phyloP scores from a whole-genome alignment of 768 basidiomycete species.

The Gloeopeniophorella convolvens region DNA sequence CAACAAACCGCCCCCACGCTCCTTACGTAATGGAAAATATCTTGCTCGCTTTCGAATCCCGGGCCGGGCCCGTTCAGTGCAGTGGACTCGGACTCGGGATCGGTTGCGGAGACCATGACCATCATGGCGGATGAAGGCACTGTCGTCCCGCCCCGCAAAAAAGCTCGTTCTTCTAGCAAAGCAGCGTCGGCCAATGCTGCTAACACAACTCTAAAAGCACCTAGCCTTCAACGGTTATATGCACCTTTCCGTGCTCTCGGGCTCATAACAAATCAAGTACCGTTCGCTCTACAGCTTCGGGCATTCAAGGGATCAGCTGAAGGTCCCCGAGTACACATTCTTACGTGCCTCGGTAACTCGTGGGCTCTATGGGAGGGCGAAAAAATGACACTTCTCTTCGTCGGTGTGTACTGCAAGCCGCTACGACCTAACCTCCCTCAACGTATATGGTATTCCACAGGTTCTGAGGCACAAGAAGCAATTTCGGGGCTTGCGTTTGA shows the following conservation, averaged over 20 bases:
- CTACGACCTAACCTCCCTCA: background rate
- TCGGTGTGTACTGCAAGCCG: slow-evolving; percentile 60
- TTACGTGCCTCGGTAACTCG: slow-evolving; percentile 81
- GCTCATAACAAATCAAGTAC: slow-evolving; percentile 84
- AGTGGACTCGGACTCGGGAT: background rate
- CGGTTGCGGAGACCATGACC: background rate
- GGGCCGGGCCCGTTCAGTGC: no score
- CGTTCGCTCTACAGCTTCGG: slow-evolving; percentile 81
- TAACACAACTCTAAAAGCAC: background rate
- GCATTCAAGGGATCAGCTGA: slow-evolving; percentile 79
- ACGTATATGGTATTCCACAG: slow-evolving; percentile 35
- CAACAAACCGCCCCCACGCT: background rate
- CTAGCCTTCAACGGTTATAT: slow-evolving; percentile 47
- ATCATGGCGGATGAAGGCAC: slow-evolving; percentile 2
- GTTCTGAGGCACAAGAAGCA: slow-evolving; percentile 69
- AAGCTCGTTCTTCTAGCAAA: slow-evolving; percentile 6
- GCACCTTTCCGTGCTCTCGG: slow-evolving; percentile 96
- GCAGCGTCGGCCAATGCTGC: background rate
- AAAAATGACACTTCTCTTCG: slow-evolving; percentile 88
- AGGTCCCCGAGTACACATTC: slow-evolving; percentile 73
- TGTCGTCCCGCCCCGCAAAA: slow-evolving; percentile 6
- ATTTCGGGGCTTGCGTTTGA: slow-evolving; percentile 79
- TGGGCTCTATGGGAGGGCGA: slow-evolving; percentile 98
- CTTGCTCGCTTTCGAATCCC: background rate
- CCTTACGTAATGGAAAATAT: no score